These are phyloP conservation scores for Chlorella vulgaris DNA, from an alignment of 139 green algal genomes.

Conservation along the genomic window DNA sequence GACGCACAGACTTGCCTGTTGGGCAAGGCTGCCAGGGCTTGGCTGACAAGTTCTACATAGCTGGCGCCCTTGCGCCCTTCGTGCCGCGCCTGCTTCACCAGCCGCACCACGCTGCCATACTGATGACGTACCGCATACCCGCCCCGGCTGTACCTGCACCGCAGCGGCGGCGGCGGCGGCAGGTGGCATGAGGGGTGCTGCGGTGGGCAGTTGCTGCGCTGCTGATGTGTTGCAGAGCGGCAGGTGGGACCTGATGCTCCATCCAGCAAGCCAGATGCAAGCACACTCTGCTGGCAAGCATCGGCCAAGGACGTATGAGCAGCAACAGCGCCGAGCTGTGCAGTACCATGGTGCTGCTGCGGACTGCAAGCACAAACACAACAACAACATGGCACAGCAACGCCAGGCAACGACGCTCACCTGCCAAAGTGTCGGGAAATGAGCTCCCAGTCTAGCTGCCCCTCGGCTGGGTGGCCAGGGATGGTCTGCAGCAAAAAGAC, in stretches of 20 bases:
- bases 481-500: slow-evolving; percentile 23
- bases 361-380: too few relatives aligned
- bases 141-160: slow-evolving; percentile 26
- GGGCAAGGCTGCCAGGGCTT: slow-evolving; percentile 14
- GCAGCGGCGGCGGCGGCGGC: background rate
- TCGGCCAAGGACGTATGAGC: too few relatives aligned
- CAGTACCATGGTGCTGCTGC: too few relatives aligned
- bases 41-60: slow-evolving; percentile 35
- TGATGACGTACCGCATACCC: slow-evolving; percentile 36
- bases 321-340: too few relatives aligned
- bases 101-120: slow-evolving; percentile 17
- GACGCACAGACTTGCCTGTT: slow-evolving; percentile 8
- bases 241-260: too few relatives aligned
- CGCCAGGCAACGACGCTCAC: background rate
- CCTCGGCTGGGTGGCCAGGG: slow-evolving; percentile 11
- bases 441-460: slow-evolving; percentile 38
- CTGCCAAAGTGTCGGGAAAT: slow-evolving; percentile 31
- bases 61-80: slow-evolving; percentile 22
- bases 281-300: too few relatives aligned
- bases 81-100: slow-evolving; percentile 28
- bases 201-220: background rate
- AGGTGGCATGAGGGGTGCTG: background rate
- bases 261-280: too few relatives aligned
- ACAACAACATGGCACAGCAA: too few relatives aligned
- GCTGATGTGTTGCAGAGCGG: background rate